Percentiles rank a stretch among this genome's conserved stretches.
phyloP scores from a whole-genome alignment of 768 basidiomycete genomes.

The Roridomyces roridus region DNA sequence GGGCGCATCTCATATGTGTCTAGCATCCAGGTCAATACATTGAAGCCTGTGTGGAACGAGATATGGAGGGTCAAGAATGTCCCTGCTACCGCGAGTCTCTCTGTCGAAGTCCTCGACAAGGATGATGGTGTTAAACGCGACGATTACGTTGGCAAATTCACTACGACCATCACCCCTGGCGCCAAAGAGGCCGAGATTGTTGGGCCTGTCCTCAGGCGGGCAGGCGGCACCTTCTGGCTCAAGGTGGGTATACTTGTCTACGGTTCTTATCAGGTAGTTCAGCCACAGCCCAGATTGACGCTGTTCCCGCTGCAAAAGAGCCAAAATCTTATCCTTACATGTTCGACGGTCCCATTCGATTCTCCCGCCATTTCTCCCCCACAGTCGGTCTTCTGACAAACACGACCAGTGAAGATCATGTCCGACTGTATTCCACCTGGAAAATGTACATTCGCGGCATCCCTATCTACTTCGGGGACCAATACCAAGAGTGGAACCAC shows the following conservation, averaged over 20 bases:
- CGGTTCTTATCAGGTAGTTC: neutral
- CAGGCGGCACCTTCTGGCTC: conserved; percentile 71
- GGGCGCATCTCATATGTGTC: conserved; percentile 68
- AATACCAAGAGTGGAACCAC: conserved; percentile 69
- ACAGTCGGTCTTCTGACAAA: conserved; percentile 70
- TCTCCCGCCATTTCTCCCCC: conserved; percentile 73
- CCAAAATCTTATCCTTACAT: conserved; percentile 57
- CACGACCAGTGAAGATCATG: conserved; percentile 48
- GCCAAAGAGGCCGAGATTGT: conserved; percentile 70
- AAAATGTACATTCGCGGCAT: conserved; percentile 72
- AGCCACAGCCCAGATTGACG: conserved; percentile 54
- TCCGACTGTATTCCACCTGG: conserved; percentile 80
- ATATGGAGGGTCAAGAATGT: conserved; percentile 77
- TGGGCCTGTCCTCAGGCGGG: conserved; percentile 52
- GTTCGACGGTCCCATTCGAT: conserved; percentile 79
- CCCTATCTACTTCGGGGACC: conserved; percentile 62
- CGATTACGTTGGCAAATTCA: conserved; percentile 70
- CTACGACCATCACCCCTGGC: conserved; percentile 57
- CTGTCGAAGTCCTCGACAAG: conserved; percentile 73
- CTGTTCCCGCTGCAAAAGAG: conserved; percentile 46
- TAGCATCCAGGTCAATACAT: conserved; percentile 53
- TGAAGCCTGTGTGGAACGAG: conserved; percentile 79
- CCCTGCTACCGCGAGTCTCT: conserved; percentile 62
- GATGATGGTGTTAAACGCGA: conserved; percentile 63
- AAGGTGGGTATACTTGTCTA: conserved; percentile 49